phyloP scores from a whole-genome alignment of 768 basidiomycete species.

The Hortiboletus campestris region DNA sequence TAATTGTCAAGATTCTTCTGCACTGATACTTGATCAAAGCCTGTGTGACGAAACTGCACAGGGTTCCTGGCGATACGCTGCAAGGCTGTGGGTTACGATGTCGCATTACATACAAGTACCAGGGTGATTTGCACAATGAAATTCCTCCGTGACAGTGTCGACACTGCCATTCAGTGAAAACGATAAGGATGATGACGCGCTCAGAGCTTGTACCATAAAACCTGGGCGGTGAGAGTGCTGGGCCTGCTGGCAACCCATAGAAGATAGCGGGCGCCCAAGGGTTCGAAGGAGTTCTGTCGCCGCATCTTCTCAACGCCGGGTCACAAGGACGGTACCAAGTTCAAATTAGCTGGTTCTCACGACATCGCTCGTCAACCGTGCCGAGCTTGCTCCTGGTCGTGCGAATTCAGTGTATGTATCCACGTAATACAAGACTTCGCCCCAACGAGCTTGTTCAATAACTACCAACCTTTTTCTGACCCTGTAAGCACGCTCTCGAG shows the following conservation, averaged over 20 bases:
- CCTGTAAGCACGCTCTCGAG: background rate
- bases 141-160: no score
- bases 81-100: conserved; percentile 5
- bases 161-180: background rate
- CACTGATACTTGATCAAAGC: background rate
- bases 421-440: no score
- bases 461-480: background rate
- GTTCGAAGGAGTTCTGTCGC: background rate
- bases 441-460: background rate
- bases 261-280: background rate
- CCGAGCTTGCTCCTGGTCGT: background rate
- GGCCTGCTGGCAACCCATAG: background rate
- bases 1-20: background rate
- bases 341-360: background rate
- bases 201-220: background rate
- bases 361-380: background rate
- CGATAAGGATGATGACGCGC: background rate
- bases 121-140: background rate
- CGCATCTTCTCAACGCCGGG: background rate
- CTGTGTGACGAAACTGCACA: background rate
- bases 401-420: background rate
- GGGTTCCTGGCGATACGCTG: background rate
- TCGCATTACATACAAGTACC: background rate
- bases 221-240: background rate
- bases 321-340: no score